Base-by-base conservation (phyloP, 345 rosid species). In the Ricinus communis region DNA sequence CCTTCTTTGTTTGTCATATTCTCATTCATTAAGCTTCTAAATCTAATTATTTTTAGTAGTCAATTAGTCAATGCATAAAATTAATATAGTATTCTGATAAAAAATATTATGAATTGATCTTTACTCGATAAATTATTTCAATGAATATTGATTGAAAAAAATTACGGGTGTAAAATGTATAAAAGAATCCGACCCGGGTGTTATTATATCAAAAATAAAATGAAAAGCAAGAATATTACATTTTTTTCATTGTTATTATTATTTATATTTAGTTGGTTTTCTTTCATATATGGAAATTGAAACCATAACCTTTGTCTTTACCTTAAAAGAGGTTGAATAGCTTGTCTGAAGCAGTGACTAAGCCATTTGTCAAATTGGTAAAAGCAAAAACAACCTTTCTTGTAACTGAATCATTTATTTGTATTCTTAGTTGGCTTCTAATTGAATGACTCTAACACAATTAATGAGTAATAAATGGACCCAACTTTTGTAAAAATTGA, bases 351-450 rank as follows among this genome's bases (percentile, higher is more conserved):
- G 68, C 43, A 58, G 30, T 16, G 24, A 59, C 28, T 46, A 13
- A 30, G 52, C 31, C 33, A 72, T 50, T 61, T 69, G 74, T 65
- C 52, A 30, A 65, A 69, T 14, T 22, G 49, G 66, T 65, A 69
- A 51, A 40, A n/a, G 38, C 6, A 24, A 66, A 46, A 58, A 10
- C 21, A 14, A 5, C 40, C 38, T 40, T 53, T 50, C 69, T 30
- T 65, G 74, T 76, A 80, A 76, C 80, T 49, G 83, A 73, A 60
- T 51, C 27, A 33, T 72, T 60, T 4, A 43, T 71, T 50, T 64
- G 53, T 31, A 21, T 61, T 62, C 62, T 18, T 19, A 30, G 47
- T 49, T 74, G 61, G 68, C 19, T 79, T 70, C 27, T 36, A 21
- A 74, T 53, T 69, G 18, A 69, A 75, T 72, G 33, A 36, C 63